Evolutionary conservation across 805 yeast genomes (phyloP), one percentile per base, ranked within the genome.

Genomic region (Candida arabinofermentans): DNA sequence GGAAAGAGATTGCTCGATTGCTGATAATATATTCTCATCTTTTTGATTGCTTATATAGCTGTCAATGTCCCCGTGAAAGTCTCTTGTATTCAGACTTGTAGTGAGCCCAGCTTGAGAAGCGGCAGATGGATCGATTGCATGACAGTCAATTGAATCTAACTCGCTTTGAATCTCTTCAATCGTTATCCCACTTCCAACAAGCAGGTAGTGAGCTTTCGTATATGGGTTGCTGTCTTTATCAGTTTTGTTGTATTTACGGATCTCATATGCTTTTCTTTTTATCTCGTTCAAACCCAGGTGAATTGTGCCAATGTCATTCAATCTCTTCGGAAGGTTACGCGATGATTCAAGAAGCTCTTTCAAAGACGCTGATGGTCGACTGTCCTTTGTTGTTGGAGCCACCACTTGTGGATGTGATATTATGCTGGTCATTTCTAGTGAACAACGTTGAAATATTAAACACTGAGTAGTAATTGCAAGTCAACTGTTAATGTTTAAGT

Each of bases 151-250:
- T 29, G 74, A 51, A 37, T 72, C 70, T 43, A 83, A 62, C 37
- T 79, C 82, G 24, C 64, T 65, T 49, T 86, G 89, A 30, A 90
- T 79, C 43, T 87, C 93, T 53, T 87, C 96, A 38, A 91, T 82
- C 32, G 86, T 80, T 39, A 89, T 75, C 1, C 97, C 97, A 55
- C 91, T 83, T 1, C 90, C 86, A 5, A 96, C 96, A 34, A 91
- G 68, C 30, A 93, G 67, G 60, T 93, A 93, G 58, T 93, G 98
- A 2, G 86, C 93, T 54, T 80, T 82, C 2, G 88, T 82, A 54
- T 66, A 73, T 4, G 69, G 71, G 33, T 66, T 61, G 8, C 54
- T 51, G 34, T 67, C 67, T 12, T 59, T 54, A 27, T 69, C 72
- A 16, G 57, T 55, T 29, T 60, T 59, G 36, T 60, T 60, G 45